phyloP scores from a whole-genome alignment of 768 basidiomycete species.

The Cystofilobasidium capitatum region DNA sequence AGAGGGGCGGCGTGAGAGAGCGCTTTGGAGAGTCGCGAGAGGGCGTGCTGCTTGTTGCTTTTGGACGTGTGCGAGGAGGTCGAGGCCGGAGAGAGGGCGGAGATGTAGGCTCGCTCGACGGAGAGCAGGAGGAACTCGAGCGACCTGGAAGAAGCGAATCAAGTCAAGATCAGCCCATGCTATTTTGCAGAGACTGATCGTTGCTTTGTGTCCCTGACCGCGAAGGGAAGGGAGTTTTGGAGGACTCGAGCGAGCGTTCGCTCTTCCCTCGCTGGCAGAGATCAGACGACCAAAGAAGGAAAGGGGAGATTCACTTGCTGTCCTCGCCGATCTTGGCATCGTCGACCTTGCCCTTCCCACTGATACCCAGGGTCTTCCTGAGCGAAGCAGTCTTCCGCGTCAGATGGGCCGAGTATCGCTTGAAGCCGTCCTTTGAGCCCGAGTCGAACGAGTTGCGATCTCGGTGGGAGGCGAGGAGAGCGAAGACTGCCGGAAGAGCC shows the following conservation, averaged over 20 bases:
- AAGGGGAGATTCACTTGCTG: neutral
- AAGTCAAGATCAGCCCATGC: too few species aligned
- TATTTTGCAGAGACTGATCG: too few species aligned
- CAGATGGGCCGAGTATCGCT: neutral
- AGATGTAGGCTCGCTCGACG: constrained; percentile 83
- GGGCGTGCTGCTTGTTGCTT: constrained; percentile 47
- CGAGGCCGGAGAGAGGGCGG: constrained; percentile 65
- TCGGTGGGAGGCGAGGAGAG: neutral
- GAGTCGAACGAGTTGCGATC: neutral
- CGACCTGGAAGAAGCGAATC: too few species aligned
- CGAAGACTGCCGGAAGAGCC: neutral
- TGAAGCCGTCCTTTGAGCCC: neutral
- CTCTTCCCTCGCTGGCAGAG: too few species aligned
- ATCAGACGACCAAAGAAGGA: constrained; percentile 15
- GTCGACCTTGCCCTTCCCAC: neutral
- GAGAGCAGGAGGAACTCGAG: constrained; percentile 78
- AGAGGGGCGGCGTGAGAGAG: constrained; percentile 68
- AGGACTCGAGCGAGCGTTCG: too few species aligned
- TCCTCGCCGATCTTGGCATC: neutral
- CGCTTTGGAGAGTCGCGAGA: constrained; percentile 60
- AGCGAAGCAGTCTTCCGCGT: neutral
- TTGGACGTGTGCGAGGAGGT: constrained; percentile 46
- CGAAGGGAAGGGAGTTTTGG: too few species aligned
- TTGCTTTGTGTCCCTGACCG: too few species aligned
- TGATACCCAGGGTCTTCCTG: neutral